Percentiles rank a stretch among this genome's conserved stretches.
These are phyloP conservation scores for Suhomyces kilbournensis DNA, from an alignment of 805 yeast species.

Conservation along the genomic window DNA sequence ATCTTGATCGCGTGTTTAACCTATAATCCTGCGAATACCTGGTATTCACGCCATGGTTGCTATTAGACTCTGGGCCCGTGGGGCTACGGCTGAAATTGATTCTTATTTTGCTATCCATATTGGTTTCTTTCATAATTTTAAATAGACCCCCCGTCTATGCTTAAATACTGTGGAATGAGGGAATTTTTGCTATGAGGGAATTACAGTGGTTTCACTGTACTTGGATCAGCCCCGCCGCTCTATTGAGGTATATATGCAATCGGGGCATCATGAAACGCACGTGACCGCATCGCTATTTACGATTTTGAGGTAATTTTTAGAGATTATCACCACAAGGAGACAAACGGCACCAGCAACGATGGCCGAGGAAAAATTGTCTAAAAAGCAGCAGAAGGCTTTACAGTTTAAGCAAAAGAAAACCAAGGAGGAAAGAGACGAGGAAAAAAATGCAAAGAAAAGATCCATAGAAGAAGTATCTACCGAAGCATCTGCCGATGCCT, in stretches of 20 bases:
- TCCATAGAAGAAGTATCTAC: conserved; percentile 10
- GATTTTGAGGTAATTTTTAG: conserved; percentile 1
- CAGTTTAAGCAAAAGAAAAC: conserved; percentile 47
- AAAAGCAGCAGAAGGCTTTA: conserved; percentile 62
- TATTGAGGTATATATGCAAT: background rate
- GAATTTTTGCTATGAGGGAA: background rate
- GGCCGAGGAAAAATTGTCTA: conserved; percentile 47
- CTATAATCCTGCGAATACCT: background rate
- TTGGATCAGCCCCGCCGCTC: background rate
- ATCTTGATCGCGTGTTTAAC: conserved; percentile 8
- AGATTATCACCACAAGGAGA: background rate
- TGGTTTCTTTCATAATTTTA: background rate
- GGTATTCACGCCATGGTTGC: background rate
- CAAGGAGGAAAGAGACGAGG: conserved; percentile 39
- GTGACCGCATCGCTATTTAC: background rate
- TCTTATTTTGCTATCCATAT: background rate
- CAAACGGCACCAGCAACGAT: background rate
- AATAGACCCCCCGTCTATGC: background rate
- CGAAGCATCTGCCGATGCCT: conserved; percentile 8
- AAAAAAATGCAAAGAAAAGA: conserved; percentile 21
- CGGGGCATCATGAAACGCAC: background rate
- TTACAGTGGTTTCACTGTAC: background rate
- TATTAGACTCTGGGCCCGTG: background rate
- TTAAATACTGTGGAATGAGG: background rate
- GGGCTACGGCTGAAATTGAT: conserved; percentile 1